Conservation (phyloP, 2,329 filamentous ascomycete genomes). For the Bipolaris oryzae region DNA sequence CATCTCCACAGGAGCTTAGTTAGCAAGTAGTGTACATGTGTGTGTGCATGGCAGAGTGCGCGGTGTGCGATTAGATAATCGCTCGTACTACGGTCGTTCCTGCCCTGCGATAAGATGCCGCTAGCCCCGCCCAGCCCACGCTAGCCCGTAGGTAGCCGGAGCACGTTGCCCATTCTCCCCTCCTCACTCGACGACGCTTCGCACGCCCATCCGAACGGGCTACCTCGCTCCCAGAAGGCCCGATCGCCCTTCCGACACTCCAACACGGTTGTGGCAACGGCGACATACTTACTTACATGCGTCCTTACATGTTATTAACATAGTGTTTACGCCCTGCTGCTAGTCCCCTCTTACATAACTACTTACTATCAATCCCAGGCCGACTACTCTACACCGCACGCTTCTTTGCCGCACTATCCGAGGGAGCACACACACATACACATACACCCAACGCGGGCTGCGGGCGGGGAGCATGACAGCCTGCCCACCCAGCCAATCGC, state of each 20-base stretch:
- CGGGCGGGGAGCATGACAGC: background rate
- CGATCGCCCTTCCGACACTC: background rate
- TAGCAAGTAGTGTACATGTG: too few relatives aligned
- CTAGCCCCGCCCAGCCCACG: conserved; percentile 1
- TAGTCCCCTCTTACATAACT: too few relatives aligned
- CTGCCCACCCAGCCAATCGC: background rate
- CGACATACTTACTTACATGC: background rate
- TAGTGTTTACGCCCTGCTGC: background rate
- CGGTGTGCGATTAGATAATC: conserved; percentile 6
- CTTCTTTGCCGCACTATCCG: background rate
- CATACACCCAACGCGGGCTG: background rate
- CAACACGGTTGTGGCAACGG: background rate
- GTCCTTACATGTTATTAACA: background rate
- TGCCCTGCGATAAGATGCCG: conserved; percentile 2
- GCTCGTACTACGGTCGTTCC: background rate
- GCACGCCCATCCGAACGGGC: background rate
- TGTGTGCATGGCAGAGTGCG: background rate
- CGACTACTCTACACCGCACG: too few relatives aligned
- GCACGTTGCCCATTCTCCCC: conserved; percentile 11
- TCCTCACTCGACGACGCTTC: conserved; percentile 9
- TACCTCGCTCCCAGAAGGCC: background rate
- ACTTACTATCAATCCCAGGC: too few relatives aligned
- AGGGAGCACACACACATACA: background rate
- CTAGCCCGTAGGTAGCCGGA: conserved; percentile 6
- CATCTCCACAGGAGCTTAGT: background rate